Evolutionary conservation across 768 basidiomycete genomes (phyloP), one percentile per base, ranked within the genome.

Genomic region (Rhodosporidiobolus odoratus): DNA sequence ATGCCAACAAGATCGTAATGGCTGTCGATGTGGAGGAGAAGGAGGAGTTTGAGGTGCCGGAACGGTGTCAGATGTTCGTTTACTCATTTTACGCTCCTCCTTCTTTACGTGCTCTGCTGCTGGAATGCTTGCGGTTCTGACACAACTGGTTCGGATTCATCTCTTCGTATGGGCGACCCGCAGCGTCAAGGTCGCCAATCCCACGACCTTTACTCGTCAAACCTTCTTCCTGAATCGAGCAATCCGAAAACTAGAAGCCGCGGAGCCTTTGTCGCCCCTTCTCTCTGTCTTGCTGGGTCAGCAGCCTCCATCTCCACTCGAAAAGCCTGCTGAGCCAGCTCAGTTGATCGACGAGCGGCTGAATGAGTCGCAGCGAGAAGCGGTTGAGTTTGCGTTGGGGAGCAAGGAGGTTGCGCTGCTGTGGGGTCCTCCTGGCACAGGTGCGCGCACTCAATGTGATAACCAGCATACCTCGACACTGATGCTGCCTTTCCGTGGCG

Each of bases 391-490:
- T 76, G 88, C 88, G n/a, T 79, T 99, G 9, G 16, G 25, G 1
- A 86, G 86, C 71, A 86, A 90, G 0, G 88, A 95, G 78, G 85
- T 97, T 0, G 91, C 91, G 1, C 91, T 92, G 75, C 92, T 99
- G 34, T 94, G 98, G 77, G 96, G 96, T 0, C 96, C 96, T n/a
- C 96, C 96, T 69, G 95, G 95, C 0, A 75, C 75, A 1, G 95
- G 95, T 15, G 96, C 96, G 82, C 97, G 93, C 0, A 89, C 91
- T 74, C 94, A 92, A 0, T 83, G 96, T n/a, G n/a, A n/a, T n/a
- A n/a, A n/a, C n/a, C 27, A 88, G 96, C 40, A 93, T 96, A 79
- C 84, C 94, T 58, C 89, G 95, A 65, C 87, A 89, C 43, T 91
- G 41, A 58, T 17, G 56, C 69, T 15, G 74, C 77, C 78, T 88